A percentile compares a stretch with the other conserved stretches of the same genome.
phyloP scores from a whole-genome alignment of 225 moss, liverwort and hornwort genomes.

The Lunularia cruciata region DNA sequence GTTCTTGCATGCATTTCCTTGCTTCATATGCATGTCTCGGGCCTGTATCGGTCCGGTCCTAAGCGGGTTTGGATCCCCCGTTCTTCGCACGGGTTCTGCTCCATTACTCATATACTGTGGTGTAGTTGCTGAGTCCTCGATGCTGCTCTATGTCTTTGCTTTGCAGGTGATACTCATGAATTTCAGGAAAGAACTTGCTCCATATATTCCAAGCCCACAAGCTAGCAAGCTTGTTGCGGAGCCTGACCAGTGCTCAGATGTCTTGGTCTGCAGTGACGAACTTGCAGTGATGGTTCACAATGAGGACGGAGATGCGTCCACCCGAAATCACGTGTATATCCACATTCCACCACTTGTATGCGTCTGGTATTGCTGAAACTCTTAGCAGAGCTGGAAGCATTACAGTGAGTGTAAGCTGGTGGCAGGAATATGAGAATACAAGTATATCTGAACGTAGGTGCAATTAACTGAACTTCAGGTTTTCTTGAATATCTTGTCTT shows the following conservation, averaged over 20 bases:
- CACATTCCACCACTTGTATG: too few relatives aligned
- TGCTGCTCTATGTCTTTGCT: not conserved
- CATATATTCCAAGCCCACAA: constrained; percentile 51
- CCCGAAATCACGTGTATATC: constrained; percentile 65
- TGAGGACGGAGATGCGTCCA: constrained; percentile 67
- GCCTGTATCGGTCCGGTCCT: too few relatives aligned
- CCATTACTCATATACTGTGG: not conserved
- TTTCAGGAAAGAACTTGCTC: constrained; percentile 67
- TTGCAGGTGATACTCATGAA: constrained; percentile 59
- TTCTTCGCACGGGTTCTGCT: too few relatives aligned
- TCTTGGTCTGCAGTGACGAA: constrained; percentile 55
- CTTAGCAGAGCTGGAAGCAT: too few relatives aligned
- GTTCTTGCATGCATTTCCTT: too few relatives aligned
- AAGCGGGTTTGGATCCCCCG: too few relatives aligned
- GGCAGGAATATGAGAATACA: not conserved
- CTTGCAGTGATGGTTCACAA: constrained; percentile 77
- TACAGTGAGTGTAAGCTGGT: not conserved
- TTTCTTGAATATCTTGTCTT: constrained; percentile 2
- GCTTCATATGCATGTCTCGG: too few relatives aligned
- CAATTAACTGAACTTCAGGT: too few relatives aligned
- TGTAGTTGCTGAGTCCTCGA: not conserved
- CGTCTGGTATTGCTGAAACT: too few relatives aligned
- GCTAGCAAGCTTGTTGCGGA: constrained; percentile 38
- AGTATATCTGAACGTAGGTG: too few relatives aligned
- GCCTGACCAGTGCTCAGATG: constrained; percentile 77